These are phyloP conservation scores for Blastomyces percursus DNA, from an alignment of 2,329 filamentous ascomycete species.

Conservation along the genomic window DNA sequence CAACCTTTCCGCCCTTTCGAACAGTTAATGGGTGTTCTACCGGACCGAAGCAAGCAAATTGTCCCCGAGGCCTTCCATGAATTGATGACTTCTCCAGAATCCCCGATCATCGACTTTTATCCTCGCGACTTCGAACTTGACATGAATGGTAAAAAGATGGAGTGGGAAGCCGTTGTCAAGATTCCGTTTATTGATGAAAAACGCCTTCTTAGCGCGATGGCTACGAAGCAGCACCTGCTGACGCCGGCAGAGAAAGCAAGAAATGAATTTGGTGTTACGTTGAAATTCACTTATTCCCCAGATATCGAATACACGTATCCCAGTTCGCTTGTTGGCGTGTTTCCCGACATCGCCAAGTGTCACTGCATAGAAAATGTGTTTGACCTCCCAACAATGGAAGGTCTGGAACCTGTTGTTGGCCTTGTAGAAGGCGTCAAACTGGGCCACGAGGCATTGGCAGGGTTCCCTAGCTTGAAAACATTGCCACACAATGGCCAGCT, in stretches of 20 bases:
- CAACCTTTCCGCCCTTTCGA: constrained; percentile 93
- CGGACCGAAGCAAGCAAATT: constrained; percentile 94
- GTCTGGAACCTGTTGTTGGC: constrained; percentile 72
- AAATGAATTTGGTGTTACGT: constrained; percentile 80
- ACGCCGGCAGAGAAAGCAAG: constrained; percentile 65
- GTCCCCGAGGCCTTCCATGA: constrained; percentile 79
- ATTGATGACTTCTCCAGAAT: constrained; percentile 81
- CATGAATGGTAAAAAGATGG: constrained; percentile 99
- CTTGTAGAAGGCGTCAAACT: constrained; percentile 75
- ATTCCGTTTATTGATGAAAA: constrained; percentile 97
- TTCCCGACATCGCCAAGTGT: constrained; percentile 77
- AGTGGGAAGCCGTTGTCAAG: constrained; percentile 98
- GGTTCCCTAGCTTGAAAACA: constrained; percentile 83
- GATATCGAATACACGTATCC: constrained; percentile 72
- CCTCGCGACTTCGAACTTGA: constrained; percentile 93
- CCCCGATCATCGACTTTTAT: constrained; percentile 96
- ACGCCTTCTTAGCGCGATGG: constrained; percentile 75
- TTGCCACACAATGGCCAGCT: constrained; percentile 72
- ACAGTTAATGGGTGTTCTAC: constrained; percentile 95
- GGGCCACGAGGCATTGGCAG: constrained; percentile 72
- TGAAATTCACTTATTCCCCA: constrained; percentile 83
- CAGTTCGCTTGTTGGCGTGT: constrained; percentile 77
- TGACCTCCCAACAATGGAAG: constrained; percentile 84
- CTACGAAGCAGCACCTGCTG: constrained; percentile 67
- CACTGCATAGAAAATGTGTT: constrained; percentile 94